These are phyloP conservation scores for Fusarium sp. DNA, from an alignment of 2,329 filamentous ascomycete species.

Conservation along the genomic window DNA sequence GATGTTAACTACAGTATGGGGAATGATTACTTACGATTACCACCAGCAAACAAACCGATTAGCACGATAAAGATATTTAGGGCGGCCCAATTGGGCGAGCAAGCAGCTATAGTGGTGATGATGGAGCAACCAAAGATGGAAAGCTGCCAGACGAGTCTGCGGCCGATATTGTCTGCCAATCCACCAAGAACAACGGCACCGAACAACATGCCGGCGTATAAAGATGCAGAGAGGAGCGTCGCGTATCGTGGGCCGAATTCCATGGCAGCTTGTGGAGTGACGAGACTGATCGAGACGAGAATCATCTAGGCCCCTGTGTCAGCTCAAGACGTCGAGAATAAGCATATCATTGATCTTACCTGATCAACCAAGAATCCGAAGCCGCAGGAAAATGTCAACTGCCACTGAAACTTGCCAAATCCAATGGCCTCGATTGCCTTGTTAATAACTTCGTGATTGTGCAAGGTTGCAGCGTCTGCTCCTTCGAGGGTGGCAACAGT, in stretches of 20 bases:
- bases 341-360: neutral
- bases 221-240: neutral
- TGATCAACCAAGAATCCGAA: neutral
- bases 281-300: neutral
- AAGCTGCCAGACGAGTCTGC: neutral
- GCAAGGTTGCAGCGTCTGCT: neutral
- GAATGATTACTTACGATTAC: neutral
- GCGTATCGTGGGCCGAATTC: neutral
- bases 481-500: neutral
- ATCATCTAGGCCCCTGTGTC: neutral
- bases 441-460: neutral
- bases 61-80: neutral
- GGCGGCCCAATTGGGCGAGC: neutral
- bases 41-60: neutral
- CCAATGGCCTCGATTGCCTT: neutral
- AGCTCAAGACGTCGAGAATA: too few species aligned
- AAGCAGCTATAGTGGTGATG: neutral
- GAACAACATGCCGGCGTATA: neutral
- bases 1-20: too few species aligned
- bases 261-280: neutral
- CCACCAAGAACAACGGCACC: neutral
- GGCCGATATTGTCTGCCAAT: neutral
- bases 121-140: slow-evolving; percentile 2
- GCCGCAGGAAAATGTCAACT: neutral
- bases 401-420: slow-evolving; percentile 7